A percentile compares a stretch with the other conserved stretches of the same genome.
phyloP scores from a whole-genome alignment of 1,139 yeast genomes.

The Sugiyamaella paludigena region DNA sequence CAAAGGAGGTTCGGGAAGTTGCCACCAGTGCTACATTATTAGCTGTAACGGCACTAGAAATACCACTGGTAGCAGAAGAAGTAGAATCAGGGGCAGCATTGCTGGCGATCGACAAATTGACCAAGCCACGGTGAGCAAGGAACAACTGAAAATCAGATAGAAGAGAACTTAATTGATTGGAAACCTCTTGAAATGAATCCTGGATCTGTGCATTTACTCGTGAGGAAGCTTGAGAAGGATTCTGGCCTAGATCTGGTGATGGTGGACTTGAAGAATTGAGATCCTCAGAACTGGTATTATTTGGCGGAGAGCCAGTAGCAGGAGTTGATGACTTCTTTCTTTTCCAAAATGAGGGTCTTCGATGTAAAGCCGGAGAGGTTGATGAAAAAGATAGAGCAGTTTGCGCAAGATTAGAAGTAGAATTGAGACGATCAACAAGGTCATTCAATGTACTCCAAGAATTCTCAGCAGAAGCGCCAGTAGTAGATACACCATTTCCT shows the following conservation, averaged over 20 bases:
- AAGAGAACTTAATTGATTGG: conserved; percentile 3
- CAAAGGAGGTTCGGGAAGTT: conserved; percentile 6
- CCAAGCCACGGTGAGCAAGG: conserved; percentile 1
- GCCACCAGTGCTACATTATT: background rate
- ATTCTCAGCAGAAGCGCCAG: background rate
- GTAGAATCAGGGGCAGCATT: background rate
- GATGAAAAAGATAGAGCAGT: conserved; percentile 4
- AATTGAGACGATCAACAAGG: conserved; percentile 13
- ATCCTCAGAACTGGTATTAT: conserved; percentile 8
- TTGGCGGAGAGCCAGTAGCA: conserved; percentile 1
- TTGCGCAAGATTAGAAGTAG: conserved; percentile 14
- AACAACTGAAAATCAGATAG: conserved; percentile 9
- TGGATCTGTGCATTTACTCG: background rate
- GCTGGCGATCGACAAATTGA: background rate
- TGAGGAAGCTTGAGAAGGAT: background rate
- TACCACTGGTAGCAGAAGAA: background rate
- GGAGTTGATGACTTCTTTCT: conserved; percentile 13
- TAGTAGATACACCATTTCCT: background rate
- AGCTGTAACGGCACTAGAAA: background rate
- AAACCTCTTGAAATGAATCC: conserved; percentile 5
- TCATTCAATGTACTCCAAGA: conserved; percentile 9
- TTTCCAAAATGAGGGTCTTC: conserved; percentile 28
- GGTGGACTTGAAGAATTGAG: conserved; percentile 2
- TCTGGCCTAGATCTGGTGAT: conserved; percentile 2
- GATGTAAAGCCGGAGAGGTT: conserved; percentile 11